These are phyloP conservation scores for Glycyrrhiza uralensis DNA, from an alignment of 306 rosid genomes.

Conservation along the genomic window DNA sequence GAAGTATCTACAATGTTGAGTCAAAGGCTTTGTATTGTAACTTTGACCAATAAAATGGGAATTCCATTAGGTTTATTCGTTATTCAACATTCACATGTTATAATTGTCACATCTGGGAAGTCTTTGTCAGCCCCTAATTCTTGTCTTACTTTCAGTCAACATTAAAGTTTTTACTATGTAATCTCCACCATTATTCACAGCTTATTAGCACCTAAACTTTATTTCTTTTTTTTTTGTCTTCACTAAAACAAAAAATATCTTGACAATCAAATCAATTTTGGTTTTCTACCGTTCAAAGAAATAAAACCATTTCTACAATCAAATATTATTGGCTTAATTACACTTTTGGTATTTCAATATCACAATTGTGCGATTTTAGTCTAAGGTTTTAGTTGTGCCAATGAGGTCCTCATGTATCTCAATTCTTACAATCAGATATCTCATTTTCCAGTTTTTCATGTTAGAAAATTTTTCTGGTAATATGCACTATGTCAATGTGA, in stretches of 20 bases:
- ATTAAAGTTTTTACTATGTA: constrained; percentile 8
- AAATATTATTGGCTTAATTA: no score
- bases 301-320: neutral
- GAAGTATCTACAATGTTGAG: neutral
- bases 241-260: neutral
- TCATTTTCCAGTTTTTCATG: no score
- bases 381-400: no score
- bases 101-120: neutral
- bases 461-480: no score
- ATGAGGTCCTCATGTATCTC: no score
- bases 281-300: neutral
- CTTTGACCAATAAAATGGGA: neutral
- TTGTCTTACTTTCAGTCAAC: neutral
- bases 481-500: no score
- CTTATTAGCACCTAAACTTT: neutral
- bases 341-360: no score
- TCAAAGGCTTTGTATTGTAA: neutral
- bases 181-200: constrained; percentile 30
- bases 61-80: neutral
- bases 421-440: no score
- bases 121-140: neutral
- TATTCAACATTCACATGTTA: neutral
- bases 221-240: neutral
- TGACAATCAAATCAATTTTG: neutral
- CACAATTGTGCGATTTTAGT: no score